Base-by-base conservation (phyloP, 1,284 basidiomycete genomes). In the Psilocybe mexicana region DNA sequence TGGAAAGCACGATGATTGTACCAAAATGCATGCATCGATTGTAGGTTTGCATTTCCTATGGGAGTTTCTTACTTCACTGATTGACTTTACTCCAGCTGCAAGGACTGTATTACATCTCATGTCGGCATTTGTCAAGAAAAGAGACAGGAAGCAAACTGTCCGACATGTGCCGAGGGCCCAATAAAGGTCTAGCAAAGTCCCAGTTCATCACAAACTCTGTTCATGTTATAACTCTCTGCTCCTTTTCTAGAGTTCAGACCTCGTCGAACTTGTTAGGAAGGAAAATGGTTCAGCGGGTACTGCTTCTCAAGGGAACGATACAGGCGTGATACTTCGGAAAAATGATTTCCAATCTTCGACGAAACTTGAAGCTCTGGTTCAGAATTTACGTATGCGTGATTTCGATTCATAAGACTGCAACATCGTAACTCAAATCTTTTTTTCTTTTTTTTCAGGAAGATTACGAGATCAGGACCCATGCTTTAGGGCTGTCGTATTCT, bases 321-420 rank as follows among this genome's bases (percentile, higher is more conserved):
- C 84, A 40, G 70, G 74, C 4, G 74, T 91, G 40, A 74, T 81
- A 28, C 71, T 96, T 48, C 82, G 90, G 18, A 84, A 86, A 60
- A 95, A 95, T 66, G 86, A 94, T 70, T 91, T 96, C 67, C 84
- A 85, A 43, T 90, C 91, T 2, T 95, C 93, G 11, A 96, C 95
- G 0, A 98, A 94, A 71, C 77, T 95, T 1, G 84, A 91, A 53
- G 92, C 92, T 3, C 74, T 94, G 12, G 67, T 89, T 18, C 75
- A 81, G 59, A 80, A 90, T 69, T 79, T 94, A 11, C 79, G 90
- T 87, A 68, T 62, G 79, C 55, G n/a, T 5, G 28, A 28, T 14
- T 42, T 44, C 33, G 35, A 54, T 56, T 36, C 18, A 14, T 18
- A 18, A 18, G 18, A 18, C 1, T 36, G 2, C 35, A 7, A 36